Percentiles rank a stretch among this genome's conserved stretches.
Evolutionary conservation across 306 rosid species (phyloP).

Genomic region (Quillaja saponaria): DNA sequence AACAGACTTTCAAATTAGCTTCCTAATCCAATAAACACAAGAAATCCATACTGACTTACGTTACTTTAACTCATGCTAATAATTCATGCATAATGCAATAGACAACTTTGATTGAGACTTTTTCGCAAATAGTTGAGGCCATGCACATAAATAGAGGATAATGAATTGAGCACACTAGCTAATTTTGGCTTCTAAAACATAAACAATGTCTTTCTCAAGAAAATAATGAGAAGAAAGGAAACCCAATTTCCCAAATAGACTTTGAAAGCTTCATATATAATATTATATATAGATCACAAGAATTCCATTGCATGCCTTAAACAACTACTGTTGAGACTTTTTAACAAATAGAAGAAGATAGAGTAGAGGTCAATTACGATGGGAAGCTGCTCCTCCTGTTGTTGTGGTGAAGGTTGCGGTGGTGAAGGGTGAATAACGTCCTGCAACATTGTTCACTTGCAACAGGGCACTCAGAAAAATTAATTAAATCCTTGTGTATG

Average conservation of each 20-base stretch:
- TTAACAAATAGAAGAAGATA: background rate
- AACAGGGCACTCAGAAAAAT: background rate
- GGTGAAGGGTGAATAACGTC: conserved; percentile 53
- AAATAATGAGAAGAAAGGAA: background rate
- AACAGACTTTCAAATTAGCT: too few species aligned
- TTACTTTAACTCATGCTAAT: too few species aligned
- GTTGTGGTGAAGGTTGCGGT: conserved; percentile 26
- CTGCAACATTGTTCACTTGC: conserved; percentile 54
- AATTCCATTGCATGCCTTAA: background rate
- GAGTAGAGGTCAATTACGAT: conserved; percentile 40
- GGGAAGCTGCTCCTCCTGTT: conserved; percentile 44
- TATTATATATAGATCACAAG: too few species aligned
- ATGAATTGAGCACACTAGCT: too few species aligned
- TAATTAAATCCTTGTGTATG: too few species aligned
- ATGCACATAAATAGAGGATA: too few species aligned
- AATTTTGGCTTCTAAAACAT: too few species aligned
- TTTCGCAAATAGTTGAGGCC: too few species aligned
- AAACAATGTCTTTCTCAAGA: background rate
- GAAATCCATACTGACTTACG: background rate
- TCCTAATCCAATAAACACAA: background rate
- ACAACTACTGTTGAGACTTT: too few species aligned
- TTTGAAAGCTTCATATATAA: too few species aligned
- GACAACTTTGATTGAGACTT: too few species aligned
- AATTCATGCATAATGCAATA: too few species aligned
- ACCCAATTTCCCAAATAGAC: background rate